These are phyloP conservation scores for Nyctanthes arbortristis DNA, from an alignment of 257 asterid species.

Conservation along the genomic window DNA sequence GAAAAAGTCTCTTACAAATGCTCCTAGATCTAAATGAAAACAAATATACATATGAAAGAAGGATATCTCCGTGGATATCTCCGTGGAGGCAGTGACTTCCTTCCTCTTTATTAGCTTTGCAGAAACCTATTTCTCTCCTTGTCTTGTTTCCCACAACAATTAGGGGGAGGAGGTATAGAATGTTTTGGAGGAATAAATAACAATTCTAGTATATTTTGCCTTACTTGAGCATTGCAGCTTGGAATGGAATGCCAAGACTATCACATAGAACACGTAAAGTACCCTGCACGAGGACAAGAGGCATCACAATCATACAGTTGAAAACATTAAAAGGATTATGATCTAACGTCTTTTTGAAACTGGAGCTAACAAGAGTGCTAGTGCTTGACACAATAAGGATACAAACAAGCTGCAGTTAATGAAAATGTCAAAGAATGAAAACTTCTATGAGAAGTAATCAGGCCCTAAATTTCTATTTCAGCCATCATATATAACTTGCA, in stretches of 20 bases:
- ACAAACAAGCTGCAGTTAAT: neutral
- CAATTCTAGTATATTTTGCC: slow-evolving; percentile 23
- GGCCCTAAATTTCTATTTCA: neutral
- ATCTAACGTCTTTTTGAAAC: slow-evolving; percentile 5
- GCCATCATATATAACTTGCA: neutral
- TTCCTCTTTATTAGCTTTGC: neutral
- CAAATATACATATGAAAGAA: neutral
- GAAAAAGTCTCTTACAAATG: neutral
- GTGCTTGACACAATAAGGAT: neutral
- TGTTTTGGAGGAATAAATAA: neutral
- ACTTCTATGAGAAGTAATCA: neutral
- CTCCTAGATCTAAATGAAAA: neutral
- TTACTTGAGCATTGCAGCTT: slow-evolving; percentile 87
- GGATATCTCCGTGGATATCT: neutral
- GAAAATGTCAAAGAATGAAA: neutral
- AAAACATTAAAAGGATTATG: slow-evolving; percentile 5
- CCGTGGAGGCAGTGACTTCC: slow-evolving; percentile 1
- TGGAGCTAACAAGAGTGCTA: slow-evolving; percentile 1
- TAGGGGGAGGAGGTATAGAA: slow-evolving; percentile 5
- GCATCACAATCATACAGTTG: slow-evolving; percentile 11
- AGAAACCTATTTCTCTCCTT: neutral
- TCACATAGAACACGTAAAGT: slow-evolving; percentile 72
- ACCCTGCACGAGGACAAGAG: slow-evolving; percentile 42
- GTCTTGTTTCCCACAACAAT: neutral
- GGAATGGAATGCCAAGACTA: slow-evolving; percentile 79